Base-by-base conservation (phyloP, 2,329 filamentous ascomycete genomes). In the Rachicladosporium sp. region DNA sequence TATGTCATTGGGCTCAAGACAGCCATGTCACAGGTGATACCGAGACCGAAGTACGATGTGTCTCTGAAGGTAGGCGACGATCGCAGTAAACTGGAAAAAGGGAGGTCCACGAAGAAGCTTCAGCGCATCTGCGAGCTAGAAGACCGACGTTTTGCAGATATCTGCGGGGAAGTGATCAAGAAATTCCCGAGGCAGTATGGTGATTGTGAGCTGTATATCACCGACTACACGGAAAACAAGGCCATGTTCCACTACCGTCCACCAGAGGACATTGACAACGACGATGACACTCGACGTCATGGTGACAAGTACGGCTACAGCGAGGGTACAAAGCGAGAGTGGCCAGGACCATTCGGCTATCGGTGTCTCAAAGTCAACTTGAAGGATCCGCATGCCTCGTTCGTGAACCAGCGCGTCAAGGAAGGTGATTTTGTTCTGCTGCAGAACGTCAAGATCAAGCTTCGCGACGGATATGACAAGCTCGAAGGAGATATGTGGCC, bases 141-240 rank as follows among this genome's bases (percentile, higher is more conserved):
- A 2, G 61, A 70, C 1, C 57, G 59, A 10, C 65, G 51, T 0
- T 93, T 80, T 53, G 76, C 71, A 50, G 76, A 94, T 54, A 55
- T 93, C 1, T 65, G 84, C 11, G 86, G 74, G 2, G 73, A 88
- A 53, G 74, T 93, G 2, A 71, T 87, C 35, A 77, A 71, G 47
- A 63, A 69, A 1, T 74, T 66, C 47, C 53, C 61, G 10, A 56
- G 50, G 6, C 13, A 34, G 19, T 57, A 61, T 31, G 66, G 58
- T 34, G 60, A 65, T 19, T 60, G 73, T 9, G 74, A 76, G 4
- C 47, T 94, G 0, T 87, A 87, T 66, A 64, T 93, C 11, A 82
- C 83, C 0, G 88, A 95, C 59, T 94, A 88, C 57, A 93, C 86
- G 0, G 63, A 74, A 37, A 85, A 95, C 67, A 53, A 66, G 0